Evolutionary conservation across 371 early-diverging fungal species (phyloP), one percentile per base, ranked within the genome.

Genomic region (Zopfochytrium polystomum): DNA sequence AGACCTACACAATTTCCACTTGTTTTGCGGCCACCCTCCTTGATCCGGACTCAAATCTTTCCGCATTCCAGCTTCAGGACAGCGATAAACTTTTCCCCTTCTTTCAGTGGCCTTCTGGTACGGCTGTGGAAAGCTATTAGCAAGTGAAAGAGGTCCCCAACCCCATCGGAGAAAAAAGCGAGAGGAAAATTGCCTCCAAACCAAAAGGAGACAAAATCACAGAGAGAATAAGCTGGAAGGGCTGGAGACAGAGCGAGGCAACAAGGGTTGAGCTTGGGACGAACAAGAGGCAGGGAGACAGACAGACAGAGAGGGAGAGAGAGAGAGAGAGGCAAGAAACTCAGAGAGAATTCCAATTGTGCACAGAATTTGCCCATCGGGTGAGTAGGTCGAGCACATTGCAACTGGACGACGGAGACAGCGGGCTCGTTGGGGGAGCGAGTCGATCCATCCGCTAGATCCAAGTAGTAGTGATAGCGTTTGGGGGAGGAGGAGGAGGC

Each of bases 401-500:
- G 48, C 13, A n/a, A n/a, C 15, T 48, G 48, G 48, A 48, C 13
- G n/a, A 15, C 13, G 15, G 48, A 13, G 48, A 48, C 11, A 23
- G 13, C n/a, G n/a, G 13, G 23, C 23, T 48, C 2, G 23, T 3
- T 23, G 48, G 23, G 2, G 15, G 15, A 23, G 23, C 48, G 26
- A 26, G 48, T 48, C 1, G 48, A 13, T 48, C 26, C 26, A 26
- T 26, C n/a, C n/a, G n/a, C n/a, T n/a, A n/a, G 48, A 13, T 48
- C 13, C 48, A 13, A 48, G 23, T 23, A 26, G 48, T 48, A 11
- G 42, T 38, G n/a, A 38, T 23, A 20, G 48, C n/a, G 26, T 48
- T 48, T n/a, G 48, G 13, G 15, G 23, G 48, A 23, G 48, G 48
- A n/a, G 48, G 48, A 48, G 48, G 48, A 11, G 48, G 23, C 23